Base-by-base conservation (phyloP, 2,329 filamentous ascomycete genomes). In the Calonectria honghensis region DNA sequence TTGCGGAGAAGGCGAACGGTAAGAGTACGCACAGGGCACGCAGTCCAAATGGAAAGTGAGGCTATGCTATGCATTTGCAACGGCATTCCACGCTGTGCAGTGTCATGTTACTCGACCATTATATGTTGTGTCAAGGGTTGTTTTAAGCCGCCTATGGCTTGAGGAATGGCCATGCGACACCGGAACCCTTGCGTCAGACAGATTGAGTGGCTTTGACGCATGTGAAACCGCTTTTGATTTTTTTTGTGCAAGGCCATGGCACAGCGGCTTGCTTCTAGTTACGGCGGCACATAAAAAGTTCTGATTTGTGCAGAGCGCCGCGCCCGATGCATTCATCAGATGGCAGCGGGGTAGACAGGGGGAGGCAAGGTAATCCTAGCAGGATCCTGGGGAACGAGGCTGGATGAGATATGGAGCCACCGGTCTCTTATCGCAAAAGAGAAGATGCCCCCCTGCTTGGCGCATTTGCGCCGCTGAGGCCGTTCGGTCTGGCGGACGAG, bases 351-450 rank as follows among this genome's bases (percentile, higher is more conserved):
- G 70, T 66, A 66, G 31, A 54, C 67, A 39, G 63, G 52, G 57
- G 48, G 45, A 57, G n/a, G 35, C 57, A 59, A 63, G 65, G 65
- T 11, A 52, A 50, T 48, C 75, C 78, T 74, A 71, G 68, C 45
- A 72, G 72, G 73, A 80, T 71, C 67, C 66, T 67, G 67, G 73
- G 74, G 79, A 80, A 78, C 75, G 77, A 80, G 75, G 76, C 74
- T 76, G 77, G 70, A 70, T 52, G 70, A 67, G 63, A 69, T 57
- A 59, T 61, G 66, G 72, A 73, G 73, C 20, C 57, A 41, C 39
- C 51, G 57, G 51, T 68, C 73, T 77, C 72, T 70, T 75, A 75
- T 73, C 73, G 31, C 70, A 64, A 76, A 65, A 68, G 35, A 35
- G 52, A 63, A 41, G 35, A 41, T 37, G 35, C 27, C 59, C 73